Evolutionary conservation across 2,329 filamentous ascomycete species (phyloP).

Genomic region (Dothideomycetidae sp.): DNA sequence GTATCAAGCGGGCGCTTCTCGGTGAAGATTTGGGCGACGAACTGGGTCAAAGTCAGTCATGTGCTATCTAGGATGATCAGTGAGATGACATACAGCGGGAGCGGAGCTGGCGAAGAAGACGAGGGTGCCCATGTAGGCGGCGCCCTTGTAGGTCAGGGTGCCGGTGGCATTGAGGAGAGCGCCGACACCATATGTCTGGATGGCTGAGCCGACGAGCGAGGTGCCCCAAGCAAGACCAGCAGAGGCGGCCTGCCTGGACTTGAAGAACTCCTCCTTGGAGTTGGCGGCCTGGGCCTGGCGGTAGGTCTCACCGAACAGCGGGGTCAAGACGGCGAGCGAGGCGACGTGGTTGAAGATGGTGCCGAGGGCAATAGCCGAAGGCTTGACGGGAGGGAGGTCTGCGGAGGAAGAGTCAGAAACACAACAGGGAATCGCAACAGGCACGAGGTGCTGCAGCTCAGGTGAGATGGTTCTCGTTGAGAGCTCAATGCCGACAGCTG

Average conservation of each 20-base stretch:
- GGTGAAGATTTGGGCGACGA: slow-evolving; percentile 71
- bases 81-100: slow-evolving; percentile 52
- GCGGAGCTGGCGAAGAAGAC: slow-evolving; percentile 87
- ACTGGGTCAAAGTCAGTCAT: slow-evolving; percentile 36
- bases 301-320: slow-evolving; percentile 89
- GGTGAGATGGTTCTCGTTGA: slow-evolving; percentile 4
- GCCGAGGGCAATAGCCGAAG: slow-evolving; percentile 91
- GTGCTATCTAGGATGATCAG: background rate
- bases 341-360: slow-evolving; percentile 89
- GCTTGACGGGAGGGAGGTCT: slow-evolving; percentile 79
- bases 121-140: slow-evolving; percentile 78
- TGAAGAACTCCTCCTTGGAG: slow-evolving; percentile 92
- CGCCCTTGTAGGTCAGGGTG: slow-evolving; percentile 91
- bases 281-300: slow-evolving; percentile 80
- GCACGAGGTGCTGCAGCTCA: too few relatives aligned
- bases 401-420: too few relatives aligned
- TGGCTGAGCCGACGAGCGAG: slow-evolving; percentile 71
- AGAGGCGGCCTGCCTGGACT: slow-evolving; percentile 79
- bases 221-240: slow-evolving; percentile 84
- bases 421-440: too few relatives aligned
- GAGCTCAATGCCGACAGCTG: slow-evolving; percentile 7
- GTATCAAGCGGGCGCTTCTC: slow-evolving; percentile 90
- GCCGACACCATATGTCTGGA: slow-evolving; percentile 38
- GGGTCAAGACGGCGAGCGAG: slow-evolving; percentile 73
- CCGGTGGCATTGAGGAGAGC: slow-evolving; percentile 68